Base-by-base conservation (phyloP, 176 grass and related monocot genomes). In the Aegilops bicornis region DNA sequence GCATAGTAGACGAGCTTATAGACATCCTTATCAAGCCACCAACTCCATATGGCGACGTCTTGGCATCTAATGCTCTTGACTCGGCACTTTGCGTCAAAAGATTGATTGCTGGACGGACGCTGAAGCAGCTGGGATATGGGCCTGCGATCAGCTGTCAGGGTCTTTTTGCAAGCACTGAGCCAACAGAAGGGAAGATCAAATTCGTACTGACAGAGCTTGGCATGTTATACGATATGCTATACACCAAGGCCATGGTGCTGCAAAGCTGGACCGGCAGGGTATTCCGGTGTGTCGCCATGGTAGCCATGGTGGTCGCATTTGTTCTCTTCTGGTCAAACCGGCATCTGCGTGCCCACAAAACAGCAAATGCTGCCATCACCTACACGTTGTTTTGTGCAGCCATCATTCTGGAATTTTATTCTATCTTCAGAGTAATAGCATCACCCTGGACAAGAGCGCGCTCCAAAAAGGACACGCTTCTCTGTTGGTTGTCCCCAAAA, bases 171-270 rank as follows among this genome's bases (percentile, higher is more conserved):
- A 4, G 1, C 14, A 50, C 42, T 0, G 42, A 45, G 42, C 5
- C 47, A 68, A 30, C 3, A 47, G 0, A 45, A 35, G 1, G 2
- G 42, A 52, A 52, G 16, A 7, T 54, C 1, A n/a, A 56, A 4
- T 3, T 61, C 3, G 1, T 73, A 40, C 0, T 4, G 2, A 13
- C 40, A 15, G 81, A 83, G 40, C 67, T 73, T 25, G 10, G 33
- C 17, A 83, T 83, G 81, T 36, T 83, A 16, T 83, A 60, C 1
- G 67, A 83, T 33, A 20, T 69, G 25, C 43, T 82, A 3, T 82
- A 82, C 50, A 83, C 81, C 25, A 83, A 83, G 32, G 14, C 68
- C 50, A 40, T 59, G 22, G 47, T 83, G 8, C 14, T 83, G 0
- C 67, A 30, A 10, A 37, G 22, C 36, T 2, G n/a, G 5, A 19